phyloP scores from a whole-genome alignment of 257 asterid species.

The Hygrophila difformis region DNA sequence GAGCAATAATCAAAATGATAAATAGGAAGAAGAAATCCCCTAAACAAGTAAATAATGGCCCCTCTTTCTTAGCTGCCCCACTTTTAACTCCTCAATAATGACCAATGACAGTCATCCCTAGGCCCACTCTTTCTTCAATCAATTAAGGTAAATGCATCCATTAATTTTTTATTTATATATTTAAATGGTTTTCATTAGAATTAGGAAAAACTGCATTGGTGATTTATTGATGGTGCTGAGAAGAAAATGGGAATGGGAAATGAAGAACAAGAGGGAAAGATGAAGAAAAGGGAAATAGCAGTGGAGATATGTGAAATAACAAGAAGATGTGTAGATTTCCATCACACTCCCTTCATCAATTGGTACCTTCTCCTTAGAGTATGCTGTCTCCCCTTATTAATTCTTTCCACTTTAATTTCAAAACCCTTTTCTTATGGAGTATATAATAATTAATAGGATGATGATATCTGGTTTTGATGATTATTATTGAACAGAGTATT shows the following conservation, averaged over 20 bases:
- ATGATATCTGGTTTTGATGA: too few relatives aligned
- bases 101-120: too few relatives aligned
- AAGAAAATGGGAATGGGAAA: conserved; percentile 28
- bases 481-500: background rate
- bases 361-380: conserved; percentile 73
- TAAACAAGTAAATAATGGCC: too few relatives aligned
- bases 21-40: too few relatives aligned
- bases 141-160: conserved; percentile 28
- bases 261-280: conserved; percentile 29
- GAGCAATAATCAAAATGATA: too few relatives aligned
- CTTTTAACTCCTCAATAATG: conserved; percentile 29
- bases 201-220: background rate
- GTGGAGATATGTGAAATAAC: conserved; percentile 42
- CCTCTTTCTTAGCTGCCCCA: conserved; percentile 74
- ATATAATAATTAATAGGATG: too few relatives aligned
- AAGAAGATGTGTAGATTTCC: conserved; percentile 26
- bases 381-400: conserved; percentile 5
- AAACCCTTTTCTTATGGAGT: background rate
- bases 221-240: too few relatives aligned
- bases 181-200: conserved; percentile 7
- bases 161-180: conserved; percentile 5
- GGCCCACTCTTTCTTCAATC: too few relatives aligned
- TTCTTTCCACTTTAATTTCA: background rate
- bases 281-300: conserved; percentile 43
- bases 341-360: conserved; percentile 33